These are phyloP conservation scores for Leishmania mexicana DNA, from an alignment of 208 protist genomes.

Conservation along the genomic window DNA sequence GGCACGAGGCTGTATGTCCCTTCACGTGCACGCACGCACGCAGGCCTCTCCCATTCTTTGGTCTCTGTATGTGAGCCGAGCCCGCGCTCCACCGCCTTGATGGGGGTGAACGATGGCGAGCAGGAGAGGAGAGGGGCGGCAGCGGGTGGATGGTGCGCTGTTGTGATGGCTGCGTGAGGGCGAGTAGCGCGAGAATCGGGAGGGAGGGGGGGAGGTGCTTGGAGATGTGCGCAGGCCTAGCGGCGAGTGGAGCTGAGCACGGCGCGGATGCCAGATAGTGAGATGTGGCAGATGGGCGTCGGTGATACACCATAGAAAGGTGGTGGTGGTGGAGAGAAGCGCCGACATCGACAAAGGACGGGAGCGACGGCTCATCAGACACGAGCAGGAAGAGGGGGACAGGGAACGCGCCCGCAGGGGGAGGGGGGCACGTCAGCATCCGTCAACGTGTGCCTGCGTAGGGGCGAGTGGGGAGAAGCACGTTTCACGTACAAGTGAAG, in stretches of 20 bases:
- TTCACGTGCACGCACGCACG: neutral
- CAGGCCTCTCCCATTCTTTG: neutral
- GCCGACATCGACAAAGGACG: neutral
- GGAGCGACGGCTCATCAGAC: neutral
- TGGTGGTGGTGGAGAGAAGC: neutral
- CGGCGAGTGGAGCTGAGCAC: neutral
- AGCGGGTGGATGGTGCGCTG: neutral
- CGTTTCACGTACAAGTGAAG: neutral
- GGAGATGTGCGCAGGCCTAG: neutral
- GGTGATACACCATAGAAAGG: neutral
- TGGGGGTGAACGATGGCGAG: neutral
- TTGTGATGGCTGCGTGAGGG: neutral
- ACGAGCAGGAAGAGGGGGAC: neutral
- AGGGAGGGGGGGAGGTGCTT: neutral
- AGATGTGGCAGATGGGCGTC: neutral
- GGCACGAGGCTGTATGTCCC: neutral
- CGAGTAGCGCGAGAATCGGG: neutral
- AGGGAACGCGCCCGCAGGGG: neutral
- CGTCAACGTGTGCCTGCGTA: neutral
- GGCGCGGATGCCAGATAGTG: neutral
- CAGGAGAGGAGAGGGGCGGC: neutral
- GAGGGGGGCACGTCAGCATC: neutral
- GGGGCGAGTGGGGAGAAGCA: neutral
- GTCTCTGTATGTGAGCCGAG: neutral
- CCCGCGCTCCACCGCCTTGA: neutral